phyloP scores from a whole-genome alignment of 306 rosid genomes.

The Quercus agrifolia region DNA sequence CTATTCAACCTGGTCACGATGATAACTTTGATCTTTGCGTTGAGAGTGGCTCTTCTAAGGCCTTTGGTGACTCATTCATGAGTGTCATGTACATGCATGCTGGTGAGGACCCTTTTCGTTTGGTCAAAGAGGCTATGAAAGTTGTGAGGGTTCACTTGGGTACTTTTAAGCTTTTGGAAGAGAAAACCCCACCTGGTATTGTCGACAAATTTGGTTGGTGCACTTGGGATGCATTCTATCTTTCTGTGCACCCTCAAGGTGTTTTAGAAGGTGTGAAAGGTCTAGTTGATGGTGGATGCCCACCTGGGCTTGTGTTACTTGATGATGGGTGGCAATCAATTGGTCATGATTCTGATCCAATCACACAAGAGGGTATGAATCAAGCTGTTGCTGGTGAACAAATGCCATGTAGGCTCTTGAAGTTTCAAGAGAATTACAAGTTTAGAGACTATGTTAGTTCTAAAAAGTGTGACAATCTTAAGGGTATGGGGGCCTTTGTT shows the following conservation, averaged over 20 bases:
- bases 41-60: conserved; percentile 70
- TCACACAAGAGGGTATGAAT: conserved; percentile 62
- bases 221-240: conserved; percentile 96
- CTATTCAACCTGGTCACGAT: conserved; percentile 40
- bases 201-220: conserved; percentile 76
- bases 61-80: conserved; percentile 11
- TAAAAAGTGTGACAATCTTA: not conserved
- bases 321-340: conserved; percentile 98
- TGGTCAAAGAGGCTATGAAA: conserved; percentile 70
- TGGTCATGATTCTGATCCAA: conserved; percentile 59
- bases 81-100: conserved; percentile 63
- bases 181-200: conserved; percentile 56
- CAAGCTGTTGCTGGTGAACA: conserved; percentile 77
- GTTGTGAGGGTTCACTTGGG: conserved; percentile 55
- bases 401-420: conserved; percentile 85
- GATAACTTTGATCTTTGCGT: conserved; percentile 64
- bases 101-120: conserved; percentile 48
- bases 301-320: conserved; percentile 73
- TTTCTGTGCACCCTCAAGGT: conserved; percentile 82
- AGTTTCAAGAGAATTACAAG: conserved; percentile 67
- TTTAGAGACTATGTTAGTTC: conserved; percentile 53
- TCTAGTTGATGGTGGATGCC: conserved; percentile 73
- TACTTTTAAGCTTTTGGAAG: conserved; percentile 63
- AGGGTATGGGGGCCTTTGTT: conserved; percentile 71
- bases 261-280: conserved; percentile 58